Evolutionary conservation across 1,284 basidiomycete genomes (phyloP).

Genomic region (Ganoderma lingzhi): DNA sequence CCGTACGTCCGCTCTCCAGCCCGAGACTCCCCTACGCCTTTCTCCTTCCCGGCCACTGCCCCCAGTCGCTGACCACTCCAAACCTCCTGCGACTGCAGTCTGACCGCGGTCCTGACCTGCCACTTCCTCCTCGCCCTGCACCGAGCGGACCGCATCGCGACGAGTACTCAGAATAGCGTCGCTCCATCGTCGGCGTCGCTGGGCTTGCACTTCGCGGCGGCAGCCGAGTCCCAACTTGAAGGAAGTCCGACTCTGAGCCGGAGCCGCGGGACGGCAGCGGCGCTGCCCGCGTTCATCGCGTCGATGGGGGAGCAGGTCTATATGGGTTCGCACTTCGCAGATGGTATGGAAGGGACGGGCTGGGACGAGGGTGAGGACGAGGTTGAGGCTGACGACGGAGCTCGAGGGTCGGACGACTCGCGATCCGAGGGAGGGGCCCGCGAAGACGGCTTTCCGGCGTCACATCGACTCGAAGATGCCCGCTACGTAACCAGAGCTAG

Average conservation of each 20-base stretch:
- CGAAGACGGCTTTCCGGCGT: background rate
- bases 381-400: background rate
- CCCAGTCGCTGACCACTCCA: background rate
- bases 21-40: background rate
- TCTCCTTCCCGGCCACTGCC: background rate
- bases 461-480: too few relatives aligned
- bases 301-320: background rate
- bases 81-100: background rate
- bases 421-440: background rate
- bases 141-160: background rate
- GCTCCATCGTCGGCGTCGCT: background rate
- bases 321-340: background rate
- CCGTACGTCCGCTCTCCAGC: background rate
- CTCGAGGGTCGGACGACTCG: background rate
- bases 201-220: background rate
- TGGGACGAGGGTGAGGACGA: background rate
- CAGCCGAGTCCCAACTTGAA: background rate
- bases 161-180: background rate
- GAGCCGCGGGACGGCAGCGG: background rate
- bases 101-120: background rate
- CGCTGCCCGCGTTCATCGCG: background rate
- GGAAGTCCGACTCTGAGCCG: background rate
- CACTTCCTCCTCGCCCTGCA: background rate
- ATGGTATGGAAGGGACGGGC: background rate
- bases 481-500: too few relatives aligned